These are phyloP conservation scores for Geotrichum histeridarum DNA, from an alignment of 1,139 yeast genomes.

Conservation along the genomic window DNA sequence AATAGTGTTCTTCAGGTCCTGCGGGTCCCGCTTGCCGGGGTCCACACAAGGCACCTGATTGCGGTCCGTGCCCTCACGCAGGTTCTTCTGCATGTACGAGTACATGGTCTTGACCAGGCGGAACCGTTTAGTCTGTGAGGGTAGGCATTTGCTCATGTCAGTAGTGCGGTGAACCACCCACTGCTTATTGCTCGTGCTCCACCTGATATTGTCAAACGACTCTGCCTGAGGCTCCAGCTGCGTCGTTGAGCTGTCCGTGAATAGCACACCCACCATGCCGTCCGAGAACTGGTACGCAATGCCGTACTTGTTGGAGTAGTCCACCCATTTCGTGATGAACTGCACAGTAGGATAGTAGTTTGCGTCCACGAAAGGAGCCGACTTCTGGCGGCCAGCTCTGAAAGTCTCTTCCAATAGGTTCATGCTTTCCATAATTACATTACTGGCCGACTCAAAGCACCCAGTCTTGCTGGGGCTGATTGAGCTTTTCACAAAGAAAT, in stretches of 20 bases:
- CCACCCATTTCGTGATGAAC: conserved; percentile 94
- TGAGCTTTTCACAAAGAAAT: conserved; percentile 8
- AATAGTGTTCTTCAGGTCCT: conserved; percentile 12
- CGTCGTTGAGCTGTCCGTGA: conserved; percentile 25
- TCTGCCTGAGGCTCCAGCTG: conserved; percentile 22
- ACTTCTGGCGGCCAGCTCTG: neutral
- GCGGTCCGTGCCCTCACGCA: conserved; percentile 24
- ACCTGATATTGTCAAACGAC: conserved; percentile 14
- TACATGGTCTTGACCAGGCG: conserved; percentile 32
- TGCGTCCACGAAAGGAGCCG: conserved; percentile 1
- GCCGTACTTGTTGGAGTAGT: conserved; percentile 92
- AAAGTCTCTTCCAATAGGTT: conserved; percentile 1
- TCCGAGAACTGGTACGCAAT: conserved; percentile 88
- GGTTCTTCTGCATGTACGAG: conserved; percentile 37
- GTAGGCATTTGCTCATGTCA: conserved; percentile 9
- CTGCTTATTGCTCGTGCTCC: conserved; percentile 8
- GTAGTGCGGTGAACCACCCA: conserved; percentile 13
- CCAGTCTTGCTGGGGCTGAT: conserved; percentile 10
- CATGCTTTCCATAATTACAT: neutral
- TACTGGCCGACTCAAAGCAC: conserved; percentile 8
- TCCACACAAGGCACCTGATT: conserved; percentile 5
- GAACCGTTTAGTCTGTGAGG: conserved; percentile 29
- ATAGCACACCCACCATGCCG: conserved; percentile 83
- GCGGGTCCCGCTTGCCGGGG: conserved; percentile 1
- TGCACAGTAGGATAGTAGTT: conserved; percentile 18